Conservation (phyloP, 805 yeast species). For the Vanderwaltozyma yarrowii region DNA sequence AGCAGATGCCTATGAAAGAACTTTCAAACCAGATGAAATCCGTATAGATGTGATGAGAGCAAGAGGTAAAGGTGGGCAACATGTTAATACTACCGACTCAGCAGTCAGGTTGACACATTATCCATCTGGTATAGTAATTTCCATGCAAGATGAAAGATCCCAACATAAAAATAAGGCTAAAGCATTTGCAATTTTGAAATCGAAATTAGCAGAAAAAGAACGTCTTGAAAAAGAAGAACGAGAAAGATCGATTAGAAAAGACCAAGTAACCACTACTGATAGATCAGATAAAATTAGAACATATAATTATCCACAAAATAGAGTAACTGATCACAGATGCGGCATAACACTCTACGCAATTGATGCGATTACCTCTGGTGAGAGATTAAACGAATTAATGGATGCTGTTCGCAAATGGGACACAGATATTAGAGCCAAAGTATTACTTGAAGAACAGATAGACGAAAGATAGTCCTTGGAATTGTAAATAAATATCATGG, state of each 20-base stretch:
- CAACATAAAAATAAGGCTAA: constrained; percentile 91
- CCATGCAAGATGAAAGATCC: constrained; percentile 90
- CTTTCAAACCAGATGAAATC: constrained; percentile 77
- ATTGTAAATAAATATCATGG: too few species aligned
- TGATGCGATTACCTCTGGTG: constrained; percentile 54
- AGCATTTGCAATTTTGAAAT: constrained; percentile 73
- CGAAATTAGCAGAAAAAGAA: constrained; percentile 76
- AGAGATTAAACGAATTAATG: constrained; percentile 43
- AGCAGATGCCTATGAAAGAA: constrained; percentile 48
- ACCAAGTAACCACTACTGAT: constrained; percentile 82
- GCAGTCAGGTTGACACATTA: constrained; percentile 89
- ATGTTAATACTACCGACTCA: constrained; percentile 93
- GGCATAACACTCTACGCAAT: constrained; percentile 71
- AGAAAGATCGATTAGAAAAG: constrained; percentile 59
- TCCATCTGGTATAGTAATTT: constrained; percentile 82
- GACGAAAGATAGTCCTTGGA: too few species aligned
- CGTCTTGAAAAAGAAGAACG: constrained; percentile 50
- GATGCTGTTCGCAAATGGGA: constrained; percentile 41
- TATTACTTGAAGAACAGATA: constrained; percentile 20
- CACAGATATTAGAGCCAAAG: constrained; percentile 35
- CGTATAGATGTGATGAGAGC: constrained; percentile 96
- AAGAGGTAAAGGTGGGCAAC: constrained; percentile 97
- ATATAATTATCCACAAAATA: constrained; percentile 83
- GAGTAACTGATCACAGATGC: constrained; percentile 91
- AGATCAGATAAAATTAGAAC: constrained; percentile 90